phyloP scores from a whole-genome alignment of 305 asterid species.

The Stenogyne calaminthoides region DNA sequence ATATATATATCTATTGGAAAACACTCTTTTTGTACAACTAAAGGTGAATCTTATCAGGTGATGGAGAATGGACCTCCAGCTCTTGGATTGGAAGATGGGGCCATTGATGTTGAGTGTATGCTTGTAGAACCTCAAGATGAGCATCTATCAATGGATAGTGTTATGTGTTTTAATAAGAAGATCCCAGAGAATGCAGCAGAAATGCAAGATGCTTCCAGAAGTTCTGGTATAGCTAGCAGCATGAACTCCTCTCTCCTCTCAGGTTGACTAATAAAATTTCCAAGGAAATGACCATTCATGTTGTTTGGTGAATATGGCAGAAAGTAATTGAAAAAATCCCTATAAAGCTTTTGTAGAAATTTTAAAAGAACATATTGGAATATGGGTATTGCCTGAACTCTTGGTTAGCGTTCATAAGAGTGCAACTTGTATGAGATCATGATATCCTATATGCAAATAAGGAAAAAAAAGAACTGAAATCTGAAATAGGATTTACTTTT shows the following conservation, averaged over 20 bases:
- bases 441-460: not conserved
- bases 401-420: not conserved
- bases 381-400: constrained; percentile 13
- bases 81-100: constrained; percentile 57
- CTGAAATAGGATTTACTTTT: constrained; percentile 8
- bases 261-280: constrained; percentile 9
- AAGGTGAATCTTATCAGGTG: constrained; percentile 44
- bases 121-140: constrained; percentile 70
- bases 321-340: constrained; percentile 28
- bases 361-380: constrained; percentile 17
- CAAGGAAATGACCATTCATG: constrained; percentile 23
- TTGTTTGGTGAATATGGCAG: constrained; percentile 4
- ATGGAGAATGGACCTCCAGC: constrained; percentile 58
- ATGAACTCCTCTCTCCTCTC: constrained; percentile 28
- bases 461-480: constrained; percentile 6
- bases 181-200: constrained; percentile 48
- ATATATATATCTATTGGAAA: not conserved
- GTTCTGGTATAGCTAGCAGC: constrained; percentile 55
- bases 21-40: not conserved
- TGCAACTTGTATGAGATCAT: not conserved
- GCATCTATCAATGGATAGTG: constrained; percentile 66
- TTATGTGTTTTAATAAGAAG: constrained; percentile 55
- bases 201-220: constrained; percentile 52
- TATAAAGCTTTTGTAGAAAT: not conserved
- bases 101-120: constrained; percentile 61